phyloP scores from a whole-genome alignment of 129 eudicot genomes.

The Ambrosia trifida region DNA sequence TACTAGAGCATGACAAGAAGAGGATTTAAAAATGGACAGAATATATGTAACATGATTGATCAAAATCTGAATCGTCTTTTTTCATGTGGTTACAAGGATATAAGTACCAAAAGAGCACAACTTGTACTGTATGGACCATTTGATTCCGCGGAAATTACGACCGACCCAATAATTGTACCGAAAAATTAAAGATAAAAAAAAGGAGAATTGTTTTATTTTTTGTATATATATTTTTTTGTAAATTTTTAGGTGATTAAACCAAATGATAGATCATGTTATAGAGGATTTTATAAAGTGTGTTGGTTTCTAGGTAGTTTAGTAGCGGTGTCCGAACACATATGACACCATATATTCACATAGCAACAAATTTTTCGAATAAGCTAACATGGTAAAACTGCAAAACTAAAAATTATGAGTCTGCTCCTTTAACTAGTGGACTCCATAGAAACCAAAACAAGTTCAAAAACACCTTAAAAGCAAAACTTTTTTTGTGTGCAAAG shows the following conservation, averaged over 20 bases:
- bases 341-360: too few relatives aligned
- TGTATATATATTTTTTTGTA: too few relatives aligned
- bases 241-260: too few relatives aligned
- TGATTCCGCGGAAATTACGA: conserved; percentile 17
- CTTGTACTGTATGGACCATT: conserved; percentile 33
- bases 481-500: not conserved
- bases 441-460: too few relatives aligned
- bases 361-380: too few relatives aligned
- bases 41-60: conserved; percentile 29
- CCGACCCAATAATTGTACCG: conserved; percentile 7
- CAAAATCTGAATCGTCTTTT: conserved; percentile 26
- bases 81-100: conserved; percentile 30
- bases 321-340: too few relatives aligned
- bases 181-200: not conserved
- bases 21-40: conserved; percentile 27
- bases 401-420: too few relatives aligned
- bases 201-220: not conserved
- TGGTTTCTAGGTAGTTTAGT: too few relatives aligned
- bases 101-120: conserved; percentile 26
- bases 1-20: conserved; percentile 30
- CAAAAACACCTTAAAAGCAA: too few relatives aligned
- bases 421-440: too few relatives aligned
- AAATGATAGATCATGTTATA: too few relatives aligned
- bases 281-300: not conserved
- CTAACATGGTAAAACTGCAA: too few relatives aligned